These are phyloP conservation scores for Porodaedalea pini DNA, from an alignment of 1,284 basidiomycete genomes.

Conservation along the genomic window DNA sequence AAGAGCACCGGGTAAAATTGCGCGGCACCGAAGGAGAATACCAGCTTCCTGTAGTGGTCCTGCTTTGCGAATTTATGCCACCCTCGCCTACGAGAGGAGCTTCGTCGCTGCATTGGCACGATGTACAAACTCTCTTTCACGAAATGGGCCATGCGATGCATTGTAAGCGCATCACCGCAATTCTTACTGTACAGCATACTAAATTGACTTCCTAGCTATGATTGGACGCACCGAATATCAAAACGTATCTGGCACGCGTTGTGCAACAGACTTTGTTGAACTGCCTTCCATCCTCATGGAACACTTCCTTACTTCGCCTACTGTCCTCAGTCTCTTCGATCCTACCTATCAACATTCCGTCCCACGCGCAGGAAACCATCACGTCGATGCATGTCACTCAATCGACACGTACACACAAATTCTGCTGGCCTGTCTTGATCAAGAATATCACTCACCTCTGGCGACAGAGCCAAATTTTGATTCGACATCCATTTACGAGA, in stretches of 20 bases:
- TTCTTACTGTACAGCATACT: constrained; percentile 18
- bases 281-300: constrained; percentile 99
- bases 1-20: constrained; percentile 51
- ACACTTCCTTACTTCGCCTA: constrained; percentile 84
- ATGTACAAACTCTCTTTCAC: constrained; percentile 94
- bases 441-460: constrained; percentile 78
- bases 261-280: constrained; percentile 98
- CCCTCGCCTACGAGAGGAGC: constrained; percentile 62
- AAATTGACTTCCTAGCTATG: constrained; percentile 68
- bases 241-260: constrained; percentile 97
- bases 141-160: constrained; percentile 99
- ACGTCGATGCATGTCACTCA: constrained; percentile 65
- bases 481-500: constrained; percentile 65
- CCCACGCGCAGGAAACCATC: constrained; percentile 52
- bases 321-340: constrained; percentile 79
- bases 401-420: constrained; percentile 93
- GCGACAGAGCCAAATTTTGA: constrained; percentile 60
- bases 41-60: constrained; percentile 89
- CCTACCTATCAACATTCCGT: constrained; percentile 38
- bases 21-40: constrained; percentile 66
- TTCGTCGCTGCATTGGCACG: constrained; percentile 85
- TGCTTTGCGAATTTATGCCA: constrained; percentile 84
- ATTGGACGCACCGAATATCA: constrained; percentile 96
- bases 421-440: constrained; percentile 85
- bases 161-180: constrained; percentile 58